phyloP scores from a whole-genome alignment of 495 filamentous ascomycete genomes.

The Penicillium manginii region DNA sequence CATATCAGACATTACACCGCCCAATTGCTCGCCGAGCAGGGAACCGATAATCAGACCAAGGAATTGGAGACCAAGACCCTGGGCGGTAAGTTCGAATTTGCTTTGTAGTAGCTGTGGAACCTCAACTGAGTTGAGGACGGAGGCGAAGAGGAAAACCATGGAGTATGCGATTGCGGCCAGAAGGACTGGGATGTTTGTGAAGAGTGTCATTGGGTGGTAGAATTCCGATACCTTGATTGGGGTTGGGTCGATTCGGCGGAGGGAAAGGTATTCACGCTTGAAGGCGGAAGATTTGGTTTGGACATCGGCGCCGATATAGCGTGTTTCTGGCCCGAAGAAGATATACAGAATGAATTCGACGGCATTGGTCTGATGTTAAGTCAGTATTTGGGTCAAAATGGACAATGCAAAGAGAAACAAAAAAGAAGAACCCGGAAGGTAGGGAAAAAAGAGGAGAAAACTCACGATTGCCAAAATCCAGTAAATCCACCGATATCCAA shows the following conservation, averaged over 20 bases:
- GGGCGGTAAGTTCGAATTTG: slow-evolving; percentile 56
- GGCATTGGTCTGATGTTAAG: slow-evolving; percentile 48
- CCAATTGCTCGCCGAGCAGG: slow-evolving; percentile 58
- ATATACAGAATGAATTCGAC: slow-evolving; percentile 56
- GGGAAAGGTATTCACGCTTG: slow-evolving; percentile 47
- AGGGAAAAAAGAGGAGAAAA: neutral
- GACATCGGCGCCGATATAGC: slow-evolving; percentile 44
- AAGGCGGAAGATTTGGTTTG: slow-evolving; percentile 33
- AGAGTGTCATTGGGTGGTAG: slow-evolving; percentile 47
- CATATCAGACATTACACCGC: slow-evolving; percentile 52
- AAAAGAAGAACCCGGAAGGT: neutral
- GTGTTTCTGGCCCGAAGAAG: slow-evolving; percentile 62
- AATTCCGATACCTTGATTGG: slow-evolving; percentile 53
- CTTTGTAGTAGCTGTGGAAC: slow-evolving; percentile 54
- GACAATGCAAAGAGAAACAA: neutral
- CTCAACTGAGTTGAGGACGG: slow-evolving; percentile 55
- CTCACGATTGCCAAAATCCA: slow-evolving; percentile 51
- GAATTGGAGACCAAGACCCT: slow-evolving; percentile 59
- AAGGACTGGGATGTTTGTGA: slow-evolving; percentile 46
- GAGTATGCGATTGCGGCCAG: slow-evolving; percentile 53
- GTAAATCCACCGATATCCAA: slow-evolving; percentile 50
- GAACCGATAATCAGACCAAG: slow-evolving; percentile 58
- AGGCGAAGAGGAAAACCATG: slow-evolving; percentile 56
- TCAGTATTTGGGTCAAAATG: neutral
- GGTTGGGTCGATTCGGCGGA: slow-evolving; percentile 52